Conservation (phyloP, 495 filamentous ascomycete genomes). For the Monascus purpureus region DNA sequence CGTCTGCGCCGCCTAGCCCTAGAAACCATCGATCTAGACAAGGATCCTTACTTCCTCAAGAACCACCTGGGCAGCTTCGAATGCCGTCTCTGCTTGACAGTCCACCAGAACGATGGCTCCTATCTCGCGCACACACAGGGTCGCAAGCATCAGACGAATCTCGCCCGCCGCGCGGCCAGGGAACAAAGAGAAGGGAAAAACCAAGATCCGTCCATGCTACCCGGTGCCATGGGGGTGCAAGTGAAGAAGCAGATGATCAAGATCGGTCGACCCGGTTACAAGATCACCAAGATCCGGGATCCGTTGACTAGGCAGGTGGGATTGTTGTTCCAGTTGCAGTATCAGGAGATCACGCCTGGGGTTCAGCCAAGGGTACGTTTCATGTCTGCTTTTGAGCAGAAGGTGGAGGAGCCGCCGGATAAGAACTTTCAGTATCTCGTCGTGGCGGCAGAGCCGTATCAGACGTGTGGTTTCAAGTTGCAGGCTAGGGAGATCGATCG, state of each 20-base stretch:
- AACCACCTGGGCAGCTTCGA: slow-evolving; percentile 98
- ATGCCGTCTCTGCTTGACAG: slow-evolving; percentile 91
- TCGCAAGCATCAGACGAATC: slow-evolving; percentile 97
- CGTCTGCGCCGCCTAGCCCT: slow-evolving; percentile 95
- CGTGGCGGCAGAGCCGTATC: slow-evolving; percentile 93
- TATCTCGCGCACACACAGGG: slow-evolving; percentile 99
- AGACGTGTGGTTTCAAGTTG: slow-evolving; percentile 92
- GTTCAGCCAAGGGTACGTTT: slow-evolving; percentile 75
- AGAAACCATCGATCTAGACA: slow-evolving; percentile 97
- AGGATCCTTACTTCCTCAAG: slow-evolving; percentile 99
- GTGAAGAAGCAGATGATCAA: slow-evolving; percentile 85
- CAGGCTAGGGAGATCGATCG: slow-evolving; percentile 91
- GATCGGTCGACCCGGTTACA: slow-evolving; percentile 94
- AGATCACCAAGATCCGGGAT: slow-evolving; percentile 91
- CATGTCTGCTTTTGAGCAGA: slow-evolving; percentile 96
- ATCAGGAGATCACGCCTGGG: slow-evolving; percentile 73
- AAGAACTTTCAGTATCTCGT: slow-evolving; percentile 89
- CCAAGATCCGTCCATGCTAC: slow-evolving; percentile 49
- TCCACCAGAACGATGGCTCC: slow-evolving; percentile 99
- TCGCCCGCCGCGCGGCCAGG: slow-evolving; percentile 86
- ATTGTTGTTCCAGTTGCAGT: slow-evolving; percentile 87
- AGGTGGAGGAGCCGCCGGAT: slow-evolving; percentile 88
- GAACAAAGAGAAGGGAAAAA: slow-evolving; percentile 80
- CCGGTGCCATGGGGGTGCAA: slow-evolving; percentile 69
- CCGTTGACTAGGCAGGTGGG: slow-evolving; percentile 82